Evolutionary conservation across 2,329 filamentous ascomycete species (phyloP).

Genomic region (Penicillium sp.): DNA sequence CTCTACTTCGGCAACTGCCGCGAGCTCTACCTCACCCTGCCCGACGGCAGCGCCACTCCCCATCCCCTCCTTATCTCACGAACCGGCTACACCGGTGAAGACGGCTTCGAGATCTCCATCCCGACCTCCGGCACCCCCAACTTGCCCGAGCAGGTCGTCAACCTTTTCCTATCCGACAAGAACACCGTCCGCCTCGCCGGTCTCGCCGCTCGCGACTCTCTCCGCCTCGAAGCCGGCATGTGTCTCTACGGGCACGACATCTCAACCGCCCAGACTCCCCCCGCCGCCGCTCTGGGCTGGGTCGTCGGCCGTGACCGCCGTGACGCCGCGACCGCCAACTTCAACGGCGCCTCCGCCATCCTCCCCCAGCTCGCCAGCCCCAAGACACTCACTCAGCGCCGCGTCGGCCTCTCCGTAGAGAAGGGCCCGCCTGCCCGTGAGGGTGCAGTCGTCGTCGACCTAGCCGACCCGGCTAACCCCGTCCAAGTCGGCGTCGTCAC

Average conservation of each 20-base stretch:
- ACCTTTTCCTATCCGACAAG: constrained; percentile 64
- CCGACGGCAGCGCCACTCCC: constrained; percentile 51
- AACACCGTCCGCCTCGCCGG: constrained; percentile 78
- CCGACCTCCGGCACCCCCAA: constrained; percentile 58
- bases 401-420: constrained; percentile 78
- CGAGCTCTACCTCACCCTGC: constrained; percentile 63
- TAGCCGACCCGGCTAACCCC: constrained; percentile 51
- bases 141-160: constrained; percentile 56
- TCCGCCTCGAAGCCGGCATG: constrained; percentile 95
- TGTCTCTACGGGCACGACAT: constrained; percentile 99
- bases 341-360: constrained; percentile 79
- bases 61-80: constrained; percentile 71
- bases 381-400: constrained; percentile 66
- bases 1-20: constrained; percentile 80
- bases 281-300: constrained; percentile 69
- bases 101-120: constrained; percentile 95
- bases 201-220: constrained; percentile 84
- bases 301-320: constrained; percentile 79
- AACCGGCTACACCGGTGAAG: constrained; percentile 95
- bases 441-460: constrained; percentile 72
- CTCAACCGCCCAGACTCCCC: constrained; percentile 71
- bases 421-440: constrained; percentile 82
- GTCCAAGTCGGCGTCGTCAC: constrained; percentile 72
- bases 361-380: constrained; percentile 64
- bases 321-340: constrained; percentile 58